Evolutionary conservation across 2,329 filamentous ascomycete species (phyloP).

Genomic region (Ophiocordyceps australis): DNA sequence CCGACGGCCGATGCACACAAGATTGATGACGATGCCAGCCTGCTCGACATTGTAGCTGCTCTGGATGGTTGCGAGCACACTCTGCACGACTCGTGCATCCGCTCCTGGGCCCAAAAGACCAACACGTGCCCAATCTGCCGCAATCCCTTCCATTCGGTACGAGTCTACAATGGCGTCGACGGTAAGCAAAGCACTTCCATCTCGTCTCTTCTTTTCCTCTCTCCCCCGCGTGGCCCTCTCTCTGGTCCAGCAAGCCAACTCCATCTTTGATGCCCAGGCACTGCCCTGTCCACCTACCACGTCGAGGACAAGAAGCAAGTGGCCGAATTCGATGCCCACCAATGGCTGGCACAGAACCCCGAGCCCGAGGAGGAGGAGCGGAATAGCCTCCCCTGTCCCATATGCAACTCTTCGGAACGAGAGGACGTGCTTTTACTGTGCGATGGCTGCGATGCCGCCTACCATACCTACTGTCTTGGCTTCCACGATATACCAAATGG

Average conservation of each 20-base stretch:
- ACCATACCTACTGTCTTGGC: slow-evolving; percentile 83
- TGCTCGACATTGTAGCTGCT: slow-evolving; percentile 32
- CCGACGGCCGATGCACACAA: slow-evolving; percentile 3
- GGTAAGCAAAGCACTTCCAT: slow-evolving; percentile 27
- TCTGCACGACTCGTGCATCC: slow-evolving; percentile 81
- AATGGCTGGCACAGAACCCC: slow-evolving; percentile 52
- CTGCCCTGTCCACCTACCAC: slow-evolving; percentile 35
- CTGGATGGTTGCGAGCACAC: slow-evolving; percentile 73
- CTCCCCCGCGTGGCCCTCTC: neutral
- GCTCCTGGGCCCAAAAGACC: slow-evolving; percentile 87
- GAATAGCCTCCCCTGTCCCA: slow-evolving; percentile 54
- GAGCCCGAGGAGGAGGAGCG: slow-evolving; percentile 50
- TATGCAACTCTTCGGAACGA: slow-evolving; percentile 67
- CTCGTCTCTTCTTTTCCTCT: neutral
- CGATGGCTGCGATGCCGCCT: slow-evolving; percentile 76
- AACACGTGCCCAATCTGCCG: slow-evolving; percentile 98
- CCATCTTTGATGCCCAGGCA: slow-evolving; percentile 32
- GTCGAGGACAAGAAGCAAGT: slow-evolving; percentile 79
- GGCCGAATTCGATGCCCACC: slow-evolving; percentile 68
- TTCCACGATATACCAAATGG: slow-evolving; percentile 59
- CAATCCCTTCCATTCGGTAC: slow-evolving; percentile 75
- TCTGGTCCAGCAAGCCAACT: neutral
- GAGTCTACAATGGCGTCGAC: slow-evolving; percentile 63
- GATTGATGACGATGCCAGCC: slow-evolving; percentile 10
- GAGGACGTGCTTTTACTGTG: slow-evolving; percentile 78